Conservation (phyloP, 306 rosid genomes). For the Malus sylvestris region DNA sequence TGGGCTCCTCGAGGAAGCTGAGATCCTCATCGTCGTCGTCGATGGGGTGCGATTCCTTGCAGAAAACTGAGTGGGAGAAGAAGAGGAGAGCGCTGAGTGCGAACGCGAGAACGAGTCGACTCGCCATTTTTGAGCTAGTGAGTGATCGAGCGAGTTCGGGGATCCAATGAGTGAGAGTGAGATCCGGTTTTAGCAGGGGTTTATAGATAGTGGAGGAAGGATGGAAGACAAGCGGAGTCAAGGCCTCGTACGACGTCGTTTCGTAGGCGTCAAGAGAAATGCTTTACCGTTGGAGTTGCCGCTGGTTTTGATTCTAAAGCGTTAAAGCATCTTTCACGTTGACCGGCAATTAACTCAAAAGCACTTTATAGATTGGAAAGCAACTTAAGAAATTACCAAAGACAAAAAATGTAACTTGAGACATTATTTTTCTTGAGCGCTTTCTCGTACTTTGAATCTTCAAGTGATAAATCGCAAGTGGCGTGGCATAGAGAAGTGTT, state of each 20-base stretch:
- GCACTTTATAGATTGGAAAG: not conserved
- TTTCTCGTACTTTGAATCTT: no score
- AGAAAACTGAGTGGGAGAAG: slow-evolving; percentile 49
- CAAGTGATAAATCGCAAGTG: no score
- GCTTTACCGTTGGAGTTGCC: not conserved
- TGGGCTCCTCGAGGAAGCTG: slow-evolving; percentile 76
- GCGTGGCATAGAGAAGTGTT: no score
- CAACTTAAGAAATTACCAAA: not conserved
- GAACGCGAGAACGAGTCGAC: slow-evolving; percentile 41
- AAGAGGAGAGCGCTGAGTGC: slow-evolving; percentile 53
- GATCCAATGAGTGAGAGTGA: slow-evolving; percentile 1
- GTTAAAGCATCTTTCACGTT: not conserved
- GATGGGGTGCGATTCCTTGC: slow-evolving; percentile 22
- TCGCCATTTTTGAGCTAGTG: slow-evolving; percentile 39
- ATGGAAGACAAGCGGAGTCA: slow-evolving; percentile 1
- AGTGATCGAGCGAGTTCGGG: not conserved
- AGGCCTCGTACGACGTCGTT: not conserved
- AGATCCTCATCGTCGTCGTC: slow-evolving; percentile 73
- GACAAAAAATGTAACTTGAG: not conserved
- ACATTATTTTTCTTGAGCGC: not conserved
- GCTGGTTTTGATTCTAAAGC: not conserved
- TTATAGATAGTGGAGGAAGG: not conserved
- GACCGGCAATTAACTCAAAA: not conserved
- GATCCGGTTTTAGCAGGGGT: slow-evolving; percentile 21
- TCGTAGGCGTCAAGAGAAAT: not conserved